These are phyloP conservation scores for Santalum album DNA, from an alignment of 164 flowering plant species.

Conservation along the genomic window DNA sequence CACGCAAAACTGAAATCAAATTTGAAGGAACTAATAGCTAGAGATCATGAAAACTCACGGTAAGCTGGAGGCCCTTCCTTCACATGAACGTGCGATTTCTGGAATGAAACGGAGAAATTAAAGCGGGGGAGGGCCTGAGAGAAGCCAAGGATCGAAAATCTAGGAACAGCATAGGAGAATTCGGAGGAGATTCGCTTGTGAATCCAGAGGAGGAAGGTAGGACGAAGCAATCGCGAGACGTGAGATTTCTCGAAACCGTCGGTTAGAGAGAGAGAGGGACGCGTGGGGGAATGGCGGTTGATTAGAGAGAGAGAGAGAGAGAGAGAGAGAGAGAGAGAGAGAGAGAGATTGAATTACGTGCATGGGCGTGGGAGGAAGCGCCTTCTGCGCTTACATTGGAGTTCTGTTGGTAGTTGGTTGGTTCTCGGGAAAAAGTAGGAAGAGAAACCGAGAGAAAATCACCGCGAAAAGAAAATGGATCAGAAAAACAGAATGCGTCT, in stretches of 20 bases:
- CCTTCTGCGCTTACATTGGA: no score
- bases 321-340: no score
- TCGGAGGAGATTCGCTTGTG: neutral
- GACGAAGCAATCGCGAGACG: neutral
- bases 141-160: neutral
- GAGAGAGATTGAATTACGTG: no score
- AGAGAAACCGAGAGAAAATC: no score
- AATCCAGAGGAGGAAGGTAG: neutral
- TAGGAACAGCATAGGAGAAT: neutral
- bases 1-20: neutral
- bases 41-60: neutral
- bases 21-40: neutral
- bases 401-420: no score
- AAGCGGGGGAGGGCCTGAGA: neutral
- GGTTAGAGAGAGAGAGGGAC: conserved; percentile 2
- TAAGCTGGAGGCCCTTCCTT: neutral
- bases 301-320: neutral
- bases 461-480: no score
- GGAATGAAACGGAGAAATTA: neutral
- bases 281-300: neutral
- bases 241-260: conserved; percentile 8
- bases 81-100: neutral
- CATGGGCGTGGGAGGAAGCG: no score
- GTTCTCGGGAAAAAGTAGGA: no score
- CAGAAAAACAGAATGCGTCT: no score